phyloP scores from a whole-genome alignment of 2,329 filamentous ascomycete species.

The Diaporthe humulicola region DNA sequence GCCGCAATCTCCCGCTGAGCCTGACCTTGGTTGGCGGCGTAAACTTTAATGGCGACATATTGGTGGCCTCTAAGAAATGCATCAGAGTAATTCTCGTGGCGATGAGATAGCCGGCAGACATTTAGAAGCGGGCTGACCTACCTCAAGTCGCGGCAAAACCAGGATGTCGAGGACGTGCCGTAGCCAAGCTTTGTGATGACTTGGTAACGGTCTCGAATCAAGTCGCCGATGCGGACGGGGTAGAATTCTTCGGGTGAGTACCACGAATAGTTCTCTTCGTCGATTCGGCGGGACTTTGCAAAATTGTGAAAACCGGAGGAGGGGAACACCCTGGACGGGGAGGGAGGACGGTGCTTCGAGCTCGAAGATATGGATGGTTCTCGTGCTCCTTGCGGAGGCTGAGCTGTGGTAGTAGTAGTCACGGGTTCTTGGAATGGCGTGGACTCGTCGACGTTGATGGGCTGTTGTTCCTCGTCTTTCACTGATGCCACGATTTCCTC shows the following conservation, averaged over 20 bases:
- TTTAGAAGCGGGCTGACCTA: too few relatives aligned
- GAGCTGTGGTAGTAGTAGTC: neutral
- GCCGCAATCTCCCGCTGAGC: neutral
- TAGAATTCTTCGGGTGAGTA: neutral
- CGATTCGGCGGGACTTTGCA: neutral
- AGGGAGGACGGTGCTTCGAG: neutral
- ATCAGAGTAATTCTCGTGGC: neutral
- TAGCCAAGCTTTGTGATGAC: neutral
- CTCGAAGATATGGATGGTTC: neutral
- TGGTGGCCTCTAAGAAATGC: neutral
- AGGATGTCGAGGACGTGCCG: neutral
- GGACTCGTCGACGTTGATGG: neutral
- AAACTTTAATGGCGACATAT: neutral
- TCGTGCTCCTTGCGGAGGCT: neutral
- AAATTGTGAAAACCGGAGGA: neutral
- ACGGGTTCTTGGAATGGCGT: neutral
- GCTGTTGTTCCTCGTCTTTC: neutral
- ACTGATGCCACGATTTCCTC: neutral
- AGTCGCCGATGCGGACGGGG: neutral
- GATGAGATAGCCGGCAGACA: neutral
- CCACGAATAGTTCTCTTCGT: neutral
- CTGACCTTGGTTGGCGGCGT: neutral
- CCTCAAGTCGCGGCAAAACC: conserved; percentile 1
- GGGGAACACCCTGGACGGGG: neutral
- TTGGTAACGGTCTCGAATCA: neutral